Conservation (phyloP, 208 protist species). For the Trichomonas tenax region DNA sequence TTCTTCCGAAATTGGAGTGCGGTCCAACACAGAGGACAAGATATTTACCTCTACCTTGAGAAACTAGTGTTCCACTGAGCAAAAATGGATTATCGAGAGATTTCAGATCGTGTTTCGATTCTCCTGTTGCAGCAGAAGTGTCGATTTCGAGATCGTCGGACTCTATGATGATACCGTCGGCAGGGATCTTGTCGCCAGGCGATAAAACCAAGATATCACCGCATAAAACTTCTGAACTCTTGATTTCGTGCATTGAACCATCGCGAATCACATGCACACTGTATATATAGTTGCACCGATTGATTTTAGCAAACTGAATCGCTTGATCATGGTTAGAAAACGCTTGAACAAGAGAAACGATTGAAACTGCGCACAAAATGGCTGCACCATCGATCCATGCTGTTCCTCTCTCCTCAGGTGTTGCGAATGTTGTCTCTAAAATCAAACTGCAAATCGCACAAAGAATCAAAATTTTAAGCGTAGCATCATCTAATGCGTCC, state of each 20-base stretch:
- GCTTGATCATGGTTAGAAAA: neutral
- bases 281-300: neutral
- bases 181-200: slow-evolving; percentile 55
- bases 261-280: neutral
- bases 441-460: neutral
- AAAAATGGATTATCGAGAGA: slow-evolving; percentile 22
- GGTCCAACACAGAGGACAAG: neutral
- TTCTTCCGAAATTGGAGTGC: slow-evolving; percentile 46
- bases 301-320: neutral
- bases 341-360: slow-evolving; percentile 2
- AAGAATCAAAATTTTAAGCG: neutral
- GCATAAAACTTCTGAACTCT: slow-evolving; percentile 23
- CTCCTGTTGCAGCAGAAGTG: slow-evolving; percentile 43
- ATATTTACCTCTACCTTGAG: neutral
- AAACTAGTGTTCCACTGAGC: neutral
- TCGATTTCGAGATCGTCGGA: slow-evolving; percentile 51
- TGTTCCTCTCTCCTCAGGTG: neutral
- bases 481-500: neutral
- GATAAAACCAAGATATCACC: slow-evolving; percentile 58
- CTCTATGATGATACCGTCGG: slow-evolving; percentile 55
- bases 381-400: neutral
- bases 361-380: neutral
- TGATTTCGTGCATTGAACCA: neutral
- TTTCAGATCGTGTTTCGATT: slow-evolving; percentile 45
- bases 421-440: neutral